Conservation (phyloP, 1,284 basidiomycete species). For the Stygiomarasmius scandens region DNA sequence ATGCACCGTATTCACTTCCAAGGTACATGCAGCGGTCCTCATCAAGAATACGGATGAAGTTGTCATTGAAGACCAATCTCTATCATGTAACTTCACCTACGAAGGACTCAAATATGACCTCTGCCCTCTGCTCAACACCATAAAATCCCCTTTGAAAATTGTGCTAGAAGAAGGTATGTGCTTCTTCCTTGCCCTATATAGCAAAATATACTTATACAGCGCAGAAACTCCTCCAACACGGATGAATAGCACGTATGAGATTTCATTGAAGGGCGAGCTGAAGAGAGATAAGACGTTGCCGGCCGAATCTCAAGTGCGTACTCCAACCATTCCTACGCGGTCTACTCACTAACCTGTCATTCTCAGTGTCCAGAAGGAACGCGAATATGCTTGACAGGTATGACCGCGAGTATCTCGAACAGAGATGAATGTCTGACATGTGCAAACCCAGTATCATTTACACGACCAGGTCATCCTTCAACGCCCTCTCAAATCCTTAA, state of each 20-base stretch:
- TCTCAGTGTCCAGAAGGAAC: slow-evolving; percentile 32
- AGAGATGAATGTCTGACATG: not conserved
- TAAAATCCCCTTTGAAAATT: not conserved
- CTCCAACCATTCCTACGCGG: not conserved
- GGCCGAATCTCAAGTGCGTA: slow-evolving; percentile 8
- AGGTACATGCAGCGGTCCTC: not conserved
- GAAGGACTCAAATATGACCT: slow-evolving; percentile 5
- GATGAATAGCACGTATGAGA: slow-evolving; percentile 8
- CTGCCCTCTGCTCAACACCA: slow-evolving; percentile 4
- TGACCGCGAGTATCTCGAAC: slow-evolving; percentile 6
- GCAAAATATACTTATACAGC: not conserved
- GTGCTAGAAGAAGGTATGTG: not conserved
- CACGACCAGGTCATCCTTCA: slow-evolving; percentile 36
- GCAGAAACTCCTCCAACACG: slow-evolving; percentile 10
- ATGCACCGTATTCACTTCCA: not conserved
- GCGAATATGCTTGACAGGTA: slow-evolving; percentile 32
- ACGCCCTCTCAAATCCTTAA: slow-evolving; percentile 42
- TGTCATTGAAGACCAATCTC: not conserved
- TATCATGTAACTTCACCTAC: slow-evolving; percentile 4
- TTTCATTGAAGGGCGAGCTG: slow-evolving; percentile 6
- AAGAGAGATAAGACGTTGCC: slow-evolving; percentile 13
- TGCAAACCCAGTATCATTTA: slow-evolving; percentile 35
- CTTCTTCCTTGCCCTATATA: not conserved
- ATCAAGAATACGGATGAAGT: not conserved
- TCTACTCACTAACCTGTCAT: not conserved